A percentile compares a stretch with the other conserved stretches of the same genome.
phyloP scores from a whole-genome alignment of 208 protist species.

The Crithidia bombi region DNA sequence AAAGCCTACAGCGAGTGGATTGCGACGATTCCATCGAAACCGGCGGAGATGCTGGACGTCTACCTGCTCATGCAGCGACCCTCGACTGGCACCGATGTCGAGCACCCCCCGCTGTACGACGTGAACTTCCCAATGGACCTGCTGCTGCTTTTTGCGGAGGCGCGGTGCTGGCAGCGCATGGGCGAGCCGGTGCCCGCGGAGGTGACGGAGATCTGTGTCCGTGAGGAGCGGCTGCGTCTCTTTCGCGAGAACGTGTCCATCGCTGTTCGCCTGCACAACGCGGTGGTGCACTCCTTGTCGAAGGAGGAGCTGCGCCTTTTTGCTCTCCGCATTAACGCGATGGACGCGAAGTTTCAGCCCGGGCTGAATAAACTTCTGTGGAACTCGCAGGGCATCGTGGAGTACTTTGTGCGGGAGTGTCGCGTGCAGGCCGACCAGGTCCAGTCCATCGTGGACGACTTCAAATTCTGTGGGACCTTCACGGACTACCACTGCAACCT shows the following conservation, averaged over 20 bases:
- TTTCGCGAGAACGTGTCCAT: conserved; percentile 96
- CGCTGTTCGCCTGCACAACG: conserved; percentile 96
- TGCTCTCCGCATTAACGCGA: conserved; percentile 85
- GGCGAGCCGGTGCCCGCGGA: conserved; percentile 87
- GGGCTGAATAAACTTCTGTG: conserved; percentile 95
- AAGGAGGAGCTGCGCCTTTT: conserved; percentile 95
- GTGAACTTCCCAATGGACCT: conserved; percentile 95
- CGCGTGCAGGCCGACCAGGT: conserved; percentile 84
- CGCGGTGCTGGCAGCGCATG: conserved; percentile 93
- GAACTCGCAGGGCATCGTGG: conserved; percentile 94
- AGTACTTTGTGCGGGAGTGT: conserved; percentile 96
- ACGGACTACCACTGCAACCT: conserved; percentile 90
- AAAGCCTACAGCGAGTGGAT: conserved; percentile 84
- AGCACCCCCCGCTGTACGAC: conserved; percentile 79
- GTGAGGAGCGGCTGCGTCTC: conserved; percentile 93
- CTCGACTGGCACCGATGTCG: conserved; percentile 45
- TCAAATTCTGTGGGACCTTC: conserved; percentile 90
- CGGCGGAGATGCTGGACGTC: conserved; percentile 86
- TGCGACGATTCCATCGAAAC: conserved; percentile 58
- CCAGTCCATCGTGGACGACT: conserved; percentile 92
- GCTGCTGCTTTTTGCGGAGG: conserved; percentile 95
- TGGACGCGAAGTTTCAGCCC: conserved; percentile 93
- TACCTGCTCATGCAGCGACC: conserved; percentile 80
- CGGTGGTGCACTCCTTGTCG: conserved; percentile 89
- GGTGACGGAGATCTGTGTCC: conserved; percentile 87